Percentiles rank a stretch among this genome's conserved stretches.
Evolutionary conservation across 225 moss, liverwort and hornwort species (phyloP).

Genomic region (Physcomitrellopsis africana): DNA sequence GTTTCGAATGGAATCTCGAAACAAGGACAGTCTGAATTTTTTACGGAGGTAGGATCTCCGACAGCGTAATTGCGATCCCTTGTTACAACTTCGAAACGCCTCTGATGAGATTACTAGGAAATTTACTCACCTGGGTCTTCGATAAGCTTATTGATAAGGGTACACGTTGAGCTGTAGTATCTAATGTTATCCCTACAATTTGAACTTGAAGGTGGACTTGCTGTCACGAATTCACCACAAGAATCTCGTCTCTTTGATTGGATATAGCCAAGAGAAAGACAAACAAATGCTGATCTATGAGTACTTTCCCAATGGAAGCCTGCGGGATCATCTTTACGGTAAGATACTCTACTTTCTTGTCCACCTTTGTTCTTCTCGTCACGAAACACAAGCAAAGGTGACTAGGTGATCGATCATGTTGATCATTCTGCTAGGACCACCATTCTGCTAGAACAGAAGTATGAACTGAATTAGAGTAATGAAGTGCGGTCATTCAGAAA

Average conservation of each 20-base stretch:
- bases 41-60: constrained; percentile 51
- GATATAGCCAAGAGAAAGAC: constrained; percentile 60
- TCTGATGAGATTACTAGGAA: not conserved
- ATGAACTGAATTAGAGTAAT: no score
- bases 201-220: constrained; percentile 61
- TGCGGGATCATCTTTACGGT: constrained; percentile 74
- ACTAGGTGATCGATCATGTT: not conserved
- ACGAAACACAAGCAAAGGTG: constrained; percentile 2
- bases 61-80: not conserved
- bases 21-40: constrained; percentile 64
- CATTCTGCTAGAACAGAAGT: no score
- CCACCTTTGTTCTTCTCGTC: constrained; percentile 7
- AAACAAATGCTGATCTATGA: constrained; percentile 70
- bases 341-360: constrained; percentile 10
- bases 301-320: constrained; percentile 59
- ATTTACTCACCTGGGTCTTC: not conserved
- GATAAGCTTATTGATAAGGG: not conserved
- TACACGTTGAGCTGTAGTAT: not conserved
- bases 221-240: constrained; percentile 77
- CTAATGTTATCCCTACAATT: not conserved
- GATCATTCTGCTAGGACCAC: not conserved
- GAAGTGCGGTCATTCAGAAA: not conserved
- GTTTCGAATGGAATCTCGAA: constrained; percentile 49
- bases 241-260: constrained; percentile 67
- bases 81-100: not conserved